phyloP scores from a whole-genome alignment of 2,329 filamentous ascomycete genomes.

The Fusarium multiceps region DNA sequence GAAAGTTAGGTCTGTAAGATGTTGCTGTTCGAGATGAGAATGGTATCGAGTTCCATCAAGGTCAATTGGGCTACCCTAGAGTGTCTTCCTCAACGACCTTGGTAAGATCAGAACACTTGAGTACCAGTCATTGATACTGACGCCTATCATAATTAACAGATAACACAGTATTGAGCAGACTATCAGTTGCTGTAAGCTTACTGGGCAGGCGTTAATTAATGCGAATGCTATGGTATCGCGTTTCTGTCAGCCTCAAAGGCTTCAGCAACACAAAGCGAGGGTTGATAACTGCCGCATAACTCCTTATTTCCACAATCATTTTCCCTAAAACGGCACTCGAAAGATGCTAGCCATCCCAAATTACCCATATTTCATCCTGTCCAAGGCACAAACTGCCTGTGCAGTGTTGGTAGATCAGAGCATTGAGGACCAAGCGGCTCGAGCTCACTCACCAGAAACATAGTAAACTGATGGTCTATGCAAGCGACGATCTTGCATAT shows the following conservation, averaged over 20 bases:
- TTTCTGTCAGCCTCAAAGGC: neutral
- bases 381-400: neutral
- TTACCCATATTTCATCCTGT: neutral
- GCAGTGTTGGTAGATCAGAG: neutral
- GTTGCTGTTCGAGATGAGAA: neutral
- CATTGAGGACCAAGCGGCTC: constrained; percentile 14
- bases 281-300: neutral
- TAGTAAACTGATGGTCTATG: neutral
- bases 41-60: neutral
- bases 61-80: neutral
- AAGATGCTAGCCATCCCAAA: too few species aligned
- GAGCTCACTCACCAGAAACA: constrained; percentile 7
- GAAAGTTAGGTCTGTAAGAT: neutral
- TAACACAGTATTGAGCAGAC: neutral
- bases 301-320: neutral
- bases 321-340: too few species aligned
- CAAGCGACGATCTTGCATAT: neutral
- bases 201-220: neutral
- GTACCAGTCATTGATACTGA: neutral
- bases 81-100: too few species aligned
- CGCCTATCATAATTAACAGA: too few species aligned
- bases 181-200: neutral
- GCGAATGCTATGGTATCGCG: neutral
- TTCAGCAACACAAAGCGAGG: neutral
- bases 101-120: neutral